These are phyloP conservation scores for Apiospora saccharicola DNA, from an alignment of 2,329 filamentous ascomycete genomes.

Conservation along the genomic window DNA sequence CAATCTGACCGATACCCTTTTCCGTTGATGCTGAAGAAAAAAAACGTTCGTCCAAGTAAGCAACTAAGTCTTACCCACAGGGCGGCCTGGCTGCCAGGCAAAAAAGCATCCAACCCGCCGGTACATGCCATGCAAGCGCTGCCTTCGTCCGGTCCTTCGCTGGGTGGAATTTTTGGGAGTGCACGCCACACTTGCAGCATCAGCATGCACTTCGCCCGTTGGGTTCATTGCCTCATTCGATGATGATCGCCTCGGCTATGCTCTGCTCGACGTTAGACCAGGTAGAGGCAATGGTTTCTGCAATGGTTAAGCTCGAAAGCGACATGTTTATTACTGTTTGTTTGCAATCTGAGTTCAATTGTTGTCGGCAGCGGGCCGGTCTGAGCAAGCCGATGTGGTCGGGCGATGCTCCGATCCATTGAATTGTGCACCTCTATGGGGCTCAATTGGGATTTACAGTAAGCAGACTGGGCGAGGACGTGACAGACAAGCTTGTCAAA, in stretches of 20 bases:
- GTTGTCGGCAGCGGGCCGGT: not conserved
- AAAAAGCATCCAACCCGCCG: not conserved
- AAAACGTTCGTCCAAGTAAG: not conserved
- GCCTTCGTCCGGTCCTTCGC: not conserved
- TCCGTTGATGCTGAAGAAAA: not conserved
- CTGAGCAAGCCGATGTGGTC: not conserved
- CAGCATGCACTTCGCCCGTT: constrained; percentile 3
- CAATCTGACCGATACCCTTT: not conserved
- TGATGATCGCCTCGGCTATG: not conserved
- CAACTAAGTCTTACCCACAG: not conserved
- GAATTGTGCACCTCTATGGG: not conserved
- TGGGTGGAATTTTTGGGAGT: not conserved
- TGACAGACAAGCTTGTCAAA: too few relatives aligned
- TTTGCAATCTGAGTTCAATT: not conserved
- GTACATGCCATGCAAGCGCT: not conserved
- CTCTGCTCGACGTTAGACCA: not conserved
- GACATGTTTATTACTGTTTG: not conserved
- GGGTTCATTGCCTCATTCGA: not conserved
- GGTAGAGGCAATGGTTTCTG: too few relatives aligned
- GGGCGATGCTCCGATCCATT: not conserved
- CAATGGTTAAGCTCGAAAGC: not conserved
- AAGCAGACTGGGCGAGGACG: too few relatives aligned
- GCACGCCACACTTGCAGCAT: not conserved
- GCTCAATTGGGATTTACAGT: not conserved
- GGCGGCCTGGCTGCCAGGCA: not conserved